These are phyloP conservation scores for Sphaerostilbella broomeana DNA, from an alignment of 2,329 filamentous ascomycete species.

Conservation along the genomic window DNA sequence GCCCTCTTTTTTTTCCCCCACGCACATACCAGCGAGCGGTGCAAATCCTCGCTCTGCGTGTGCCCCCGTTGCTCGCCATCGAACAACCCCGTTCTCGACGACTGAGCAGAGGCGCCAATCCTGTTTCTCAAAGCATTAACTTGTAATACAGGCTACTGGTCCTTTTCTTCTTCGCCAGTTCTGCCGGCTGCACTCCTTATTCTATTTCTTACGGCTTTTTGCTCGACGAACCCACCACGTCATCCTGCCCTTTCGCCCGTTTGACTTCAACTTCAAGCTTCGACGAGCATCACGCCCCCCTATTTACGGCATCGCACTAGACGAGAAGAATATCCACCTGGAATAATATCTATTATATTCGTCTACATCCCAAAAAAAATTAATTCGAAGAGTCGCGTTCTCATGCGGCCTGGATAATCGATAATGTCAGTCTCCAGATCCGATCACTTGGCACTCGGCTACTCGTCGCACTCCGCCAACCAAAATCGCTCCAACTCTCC, in stretches of 20 bases:
- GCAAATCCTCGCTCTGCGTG: slow-evolving; percentile 9
- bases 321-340: slow-evolving; percentile 3
- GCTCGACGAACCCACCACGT: slow-evolving; percentile 8
- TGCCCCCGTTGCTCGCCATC: slow-evolving; percentile 3
- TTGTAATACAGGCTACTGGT: slow-evolving; percentile 32
- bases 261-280: slow-evolving; percentile 9
- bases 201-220: slow-evolving; percentile 1
- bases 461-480: slow-evolving; percentile 58
- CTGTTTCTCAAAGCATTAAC: slow-evolving; percentile 21
- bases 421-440: slow-evolving; percentile 90
- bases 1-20: slow-evolving; percentile 3
- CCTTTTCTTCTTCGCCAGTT: slow-evolving; percentile 12
- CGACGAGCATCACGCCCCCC: slow-evolving; percentile 9
- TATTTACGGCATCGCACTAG: slow-evolving; percentile 8
- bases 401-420: slow-evolving; percentile 60
- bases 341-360: slow-evolving; percentile 10
- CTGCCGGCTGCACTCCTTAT: slow-evolving; percentile 6
- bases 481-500: slow-evolving; percentile 73
- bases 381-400: slow-evolving; percentile 19
- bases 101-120: slow-evolving; percentile 11
- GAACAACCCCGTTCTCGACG: slow-evolving; percentile 8
- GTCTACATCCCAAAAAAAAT: neutral
- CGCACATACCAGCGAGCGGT: slow-evolving; percentile 8
- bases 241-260: slow-evolving; percentile 10
- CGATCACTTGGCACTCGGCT: slow-evolving; percentile 81